Conservation (phyloP, 441 rosid species). For the Syzygium syzygioides region DNA sequence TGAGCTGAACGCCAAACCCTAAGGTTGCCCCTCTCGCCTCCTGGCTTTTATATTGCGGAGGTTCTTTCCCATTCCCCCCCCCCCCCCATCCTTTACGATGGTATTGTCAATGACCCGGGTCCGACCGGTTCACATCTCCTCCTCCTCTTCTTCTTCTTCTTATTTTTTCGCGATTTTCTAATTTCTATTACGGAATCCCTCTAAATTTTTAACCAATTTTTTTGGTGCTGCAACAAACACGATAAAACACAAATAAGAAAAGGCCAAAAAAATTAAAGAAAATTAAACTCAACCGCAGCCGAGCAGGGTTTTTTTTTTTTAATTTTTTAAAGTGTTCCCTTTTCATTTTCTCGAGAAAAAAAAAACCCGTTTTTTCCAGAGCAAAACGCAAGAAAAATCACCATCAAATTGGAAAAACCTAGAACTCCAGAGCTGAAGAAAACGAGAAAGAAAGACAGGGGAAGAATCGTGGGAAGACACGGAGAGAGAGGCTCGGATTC, state of each 20-base stretch:
- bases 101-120: not conserved
- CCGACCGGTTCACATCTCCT: not conserved
- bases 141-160: not conserved
- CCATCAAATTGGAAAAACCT: not conserved
- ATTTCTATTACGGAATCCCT: not conserved
- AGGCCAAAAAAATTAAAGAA: not conserved
- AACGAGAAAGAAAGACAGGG: not conserved
- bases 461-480: not conserved
- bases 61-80: not conserved
- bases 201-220: not conserved
- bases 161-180: not conserved
- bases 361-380: not conserved
- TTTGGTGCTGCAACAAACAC: fast-evolving
- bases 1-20: not conserved
- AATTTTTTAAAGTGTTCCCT: not conserved
- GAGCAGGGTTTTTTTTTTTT: not conserved
- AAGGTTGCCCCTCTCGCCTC: no score
- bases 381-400: not conserved
- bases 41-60: no score
- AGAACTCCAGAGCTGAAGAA: not conserved
- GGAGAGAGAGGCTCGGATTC: not conserved
- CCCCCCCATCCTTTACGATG: fast-evolving
- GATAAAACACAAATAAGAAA: not conserved
- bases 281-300: fast-evolving
- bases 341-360: not conserved